phyloP scores from a whole-genome alignment of 2,329 filamentous ascomycete genomes.

The Dissoconium aciculare region DNA sequence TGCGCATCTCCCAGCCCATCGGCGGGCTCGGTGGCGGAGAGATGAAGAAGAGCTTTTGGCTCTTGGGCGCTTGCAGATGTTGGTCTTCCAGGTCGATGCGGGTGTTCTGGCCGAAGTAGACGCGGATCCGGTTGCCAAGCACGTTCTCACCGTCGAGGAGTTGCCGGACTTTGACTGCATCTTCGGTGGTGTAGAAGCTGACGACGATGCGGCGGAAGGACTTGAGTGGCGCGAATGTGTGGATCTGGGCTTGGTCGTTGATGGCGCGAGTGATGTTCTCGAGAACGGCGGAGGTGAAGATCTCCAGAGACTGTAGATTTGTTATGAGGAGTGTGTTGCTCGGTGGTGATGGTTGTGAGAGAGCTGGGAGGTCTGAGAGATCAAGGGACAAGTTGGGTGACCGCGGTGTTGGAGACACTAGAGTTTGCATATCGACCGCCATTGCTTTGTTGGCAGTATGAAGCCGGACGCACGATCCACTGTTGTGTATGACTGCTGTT shows the following conservation, averaged over 20 bases:
- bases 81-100: constrained; percentile 28
- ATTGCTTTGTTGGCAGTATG: no score
- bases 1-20: constrained; percentile 48
- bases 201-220: constrained; percentile 70
- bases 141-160: constrained; percentile 61
- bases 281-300: constrained; percentile 62
- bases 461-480: no score
- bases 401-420: no score
- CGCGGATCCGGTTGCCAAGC: constrained; percentile 52
- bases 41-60: constrained; percentile 52
- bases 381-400: constrained; percentile 51
- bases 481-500: no score
- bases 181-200: constrained; percentile 56
- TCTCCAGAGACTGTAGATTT: constrained; percentile 56
- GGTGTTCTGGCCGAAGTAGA: constrained; percentile 46
- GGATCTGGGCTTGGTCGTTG: constrained; percentile 52
- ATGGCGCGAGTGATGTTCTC: constrained; percentile 59
- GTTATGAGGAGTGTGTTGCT: constrained; percentile 78
- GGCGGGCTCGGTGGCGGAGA: constrained; percentile 48
- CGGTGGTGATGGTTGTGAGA: constrained; percentile 55
- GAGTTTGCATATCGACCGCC: no score
- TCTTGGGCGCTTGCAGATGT: constrained; percentile 41
- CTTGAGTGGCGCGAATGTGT: constrained; percentile 66
- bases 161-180: constrained; percentile 55
- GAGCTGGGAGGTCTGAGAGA: constrained; percentile 54